Evolutionary conservation across 495 filamentous ascomycete species (phyloP), one percentile per base, ranked within the genome.

Genomic region (Aspergillus panamensis): DNA sequence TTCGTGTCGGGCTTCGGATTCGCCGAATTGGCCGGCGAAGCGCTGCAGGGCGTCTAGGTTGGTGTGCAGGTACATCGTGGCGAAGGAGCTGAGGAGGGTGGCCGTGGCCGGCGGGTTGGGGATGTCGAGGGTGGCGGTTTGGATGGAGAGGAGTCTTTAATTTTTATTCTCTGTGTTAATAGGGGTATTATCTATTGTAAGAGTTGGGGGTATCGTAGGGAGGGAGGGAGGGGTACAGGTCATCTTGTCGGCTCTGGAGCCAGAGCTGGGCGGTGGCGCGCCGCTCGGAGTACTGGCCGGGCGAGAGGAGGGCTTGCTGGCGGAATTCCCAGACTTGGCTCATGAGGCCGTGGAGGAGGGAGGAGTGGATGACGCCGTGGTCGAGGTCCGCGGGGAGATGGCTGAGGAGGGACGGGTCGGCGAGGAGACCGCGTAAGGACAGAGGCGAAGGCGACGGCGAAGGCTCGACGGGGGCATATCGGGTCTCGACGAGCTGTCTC

Each of bases 31-130:
- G 0, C 84, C 84, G 0, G 81, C 79, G 53, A 86, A 84, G 0
- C 80, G 77, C 59, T 86, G 82, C 6, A 86, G 75, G 43, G 84
- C 82, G 39, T 84, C 83, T 0, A 84, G 71, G 1, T 81, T 79
- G 13, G 82, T 77, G 61, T 86, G 73, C 5, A 86, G 67, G 63
- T 80, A 75, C 77, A 86, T 80, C 47, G 80, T 65, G 1, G 81
- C 59, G 0, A 85, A 70, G 54, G 85, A 75, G 8, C 80, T 64
- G 8, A 84, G 57, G 20, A 85, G 57, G 8, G 65, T 69, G 25
- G 59, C 64, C 12, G 62, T 56, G 1, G 60, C 21, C 1, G 62
- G 62, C 2, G 53, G 10, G 14, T 45, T 21, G 14, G 42, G 7
- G 5, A 45, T 20, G 16, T 45, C 42, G 7, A 8, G 9, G 8